Conservation (phyloP, 805 yeast genomes). For the Tetrapisispora iriomotensis region DNA sequence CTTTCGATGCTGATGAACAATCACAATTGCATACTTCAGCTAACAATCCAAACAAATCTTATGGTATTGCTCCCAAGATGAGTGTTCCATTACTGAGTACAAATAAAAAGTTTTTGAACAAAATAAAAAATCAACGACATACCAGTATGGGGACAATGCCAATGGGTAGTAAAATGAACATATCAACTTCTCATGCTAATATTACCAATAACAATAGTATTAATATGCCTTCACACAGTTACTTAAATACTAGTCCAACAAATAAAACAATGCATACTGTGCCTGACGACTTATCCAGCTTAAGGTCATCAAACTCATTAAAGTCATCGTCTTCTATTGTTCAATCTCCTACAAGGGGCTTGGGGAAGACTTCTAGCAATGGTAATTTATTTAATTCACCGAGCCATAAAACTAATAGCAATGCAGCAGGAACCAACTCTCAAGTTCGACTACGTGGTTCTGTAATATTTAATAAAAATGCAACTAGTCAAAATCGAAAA, state of each 20-base stretch:
- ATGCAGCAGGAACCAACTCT: not conserved
- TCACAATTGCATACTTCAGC: not conserved
- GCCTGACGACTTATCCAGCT: constrained; percentile 15
- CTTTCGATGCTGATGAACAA: constrained; percentile 1
- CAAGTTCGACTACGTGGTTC: not conserved
- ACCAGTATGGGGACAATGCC: constrained; percentile 27
- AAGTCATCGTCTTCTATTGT: constrained; percentile 17
- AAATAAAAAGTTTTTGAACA: constrained; percentile 16
- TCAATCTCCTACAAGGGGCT: constrained; percentile 20
- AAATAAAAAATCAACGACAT: constrained; percentile 25
- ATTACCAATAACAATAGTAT: constrained; percentile 6
- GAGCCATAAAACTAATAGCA: not conserved
- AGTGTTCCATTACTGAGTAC: constrained; percentile 27
- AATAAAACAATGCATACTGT: not conserved
- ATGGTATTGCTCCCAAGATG: constrained; percentile 25
- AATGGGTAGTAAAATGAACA: not conserved
- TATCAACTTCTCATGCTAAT: not conserved
- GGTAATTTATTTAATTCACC: constrained; percentile 5
- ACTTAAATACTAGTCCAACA: constrained; percentile 1
- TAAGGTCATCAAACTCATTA: constrained; percentile 12
- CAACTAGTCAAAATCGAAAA: not conserved
- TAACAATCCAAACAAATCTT: constrained; percentile 5
- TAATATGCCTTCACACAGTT: not conserved
- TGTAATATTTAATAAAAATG: not conserved
- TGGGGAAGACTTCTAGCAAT: constrained; percentile 14